Conservation (phyloP, 257 asterid genomes). For the Ophiorrhiza pumila region DNA sequence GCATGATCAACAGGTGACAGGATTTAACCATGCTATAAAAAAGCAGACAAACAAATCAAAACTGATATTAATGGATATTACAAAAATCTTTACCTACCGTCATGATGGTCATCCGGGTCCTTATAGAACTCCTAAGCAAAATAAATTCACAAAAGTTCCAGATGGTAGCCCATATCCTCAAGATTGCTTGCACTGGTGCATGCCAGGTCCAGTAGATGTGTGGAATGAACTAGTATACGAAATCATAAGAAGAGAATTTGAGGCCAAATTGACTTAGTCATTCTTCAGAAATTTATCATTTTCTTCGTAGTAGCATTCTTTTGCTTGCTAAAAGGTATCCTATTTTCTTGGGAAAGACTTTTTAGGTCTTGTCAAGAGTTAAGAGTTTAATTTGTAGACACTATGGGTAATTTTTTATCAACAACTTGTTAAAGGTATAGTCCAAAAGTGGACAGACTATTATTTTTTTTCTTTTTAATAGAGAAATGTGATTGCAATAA, state of each 20-base stretch:
- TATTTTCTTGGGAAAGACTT: no score
- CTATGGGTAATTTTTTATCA: no score
- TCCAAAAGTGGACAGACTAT: no score
- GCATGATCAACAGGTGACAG: conserved; percentile 78
- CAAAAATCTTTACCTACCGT: conserved; percentile 63
- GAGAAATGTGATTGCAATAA: no score
- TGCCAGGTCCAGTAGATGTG: conserved; percentile 98
- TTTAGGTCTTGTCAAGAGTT: no score
- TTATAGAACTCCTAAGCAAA: conserved; percentile 74
- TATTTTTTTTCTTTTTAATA: no score
- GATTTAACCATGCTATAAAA: conserved; percentile 54
- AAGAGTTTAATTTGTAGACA: no score
- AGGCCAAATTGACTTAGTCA: no score
- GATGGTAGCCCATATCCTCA: conserved; percentile 91
- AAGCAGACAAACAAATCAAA: conserved; percentile 64
- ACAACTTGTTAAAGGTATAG: no score
- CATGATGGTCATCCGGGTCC: conserved; percentile 99
- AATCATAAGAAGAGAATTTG: conserved; percentile 57
- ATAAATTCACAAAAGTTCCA: conserved; percentile 81
- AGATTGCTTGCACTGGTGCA: conserved; percentile 99
- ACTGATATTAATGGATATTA: conserved; percentile 70
- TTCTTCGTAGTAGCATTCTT: no score
- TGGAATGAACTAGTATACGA: conserved; percentile 88
- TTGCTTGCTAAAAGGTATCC: no score
- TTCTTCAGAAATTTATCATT: no score